Evolutionary conservation across 208 protist species (phyloP).

Genomic region (Acanthamoeba royreba): DNA sequence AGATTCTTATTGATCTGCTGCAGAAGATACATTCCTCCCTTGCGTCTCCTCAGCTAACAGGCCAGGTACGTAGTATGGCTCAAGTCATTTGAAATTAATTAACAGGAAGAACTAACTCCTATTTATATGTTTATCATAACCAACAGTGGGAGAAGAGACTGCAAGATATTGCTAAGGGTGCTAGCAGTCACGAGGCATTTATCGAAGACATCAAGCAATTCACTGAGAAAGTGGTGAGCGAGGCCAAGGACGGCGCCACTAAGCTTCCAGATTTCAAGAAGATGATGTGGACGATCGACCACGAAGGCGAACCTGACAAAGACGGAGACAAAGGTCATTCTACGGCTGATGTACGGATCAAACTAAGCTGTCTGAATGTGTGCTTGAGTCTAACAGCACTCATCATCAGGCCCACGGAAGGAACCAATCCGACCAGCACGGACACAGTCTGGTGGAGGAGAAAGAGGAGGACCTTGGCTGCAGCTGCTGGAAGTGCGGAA

Average conservation of each 20-base stretch:
- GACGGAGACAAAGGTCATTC: neutral
- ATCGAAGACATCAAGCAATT: slow-evolving; percentile 38
- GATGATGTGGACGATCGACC: neutral
- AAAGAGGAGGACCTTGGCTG: neutral
- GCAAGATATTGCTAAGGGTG: neutral
- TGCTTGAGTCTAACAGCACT: too few relatives aligned
- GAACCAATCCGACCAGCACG: neutral
- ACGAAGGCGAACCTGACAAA: neutral
- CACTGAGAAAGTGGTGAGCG: neutral
- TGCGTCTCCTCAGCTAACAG: neutral
- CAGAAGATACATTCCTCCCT: neutral
- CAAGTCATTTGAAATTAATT: too few relatives aligned
- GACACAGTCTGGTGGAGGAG: too few relatives aligned
- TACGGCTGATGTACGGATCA: neutral
- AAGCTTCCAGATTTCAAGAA: neutral
- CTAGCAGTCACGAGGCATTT: neutral
- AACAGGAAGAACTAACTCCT: too few relatives aligned
- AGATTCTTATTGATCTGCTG: slow-evolving; percentile 32
- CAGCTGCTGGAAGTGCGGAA: slow-evolving; percentile 26
- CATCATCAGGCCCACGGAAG: neutral
- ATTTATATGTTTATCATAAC: too few relatives aligned
- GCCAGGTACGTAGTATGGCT: neutral
- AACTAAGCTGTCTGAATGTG: too few relatives aligned
- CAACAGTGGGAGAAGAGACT: slow-evolving; percentile 21
- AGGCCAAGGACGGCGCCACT: slow-evolving; percentile 25